Base-by-base conservation (phyloP, 441 rosid genomes). In the Mallotus japonicus region DNA sequence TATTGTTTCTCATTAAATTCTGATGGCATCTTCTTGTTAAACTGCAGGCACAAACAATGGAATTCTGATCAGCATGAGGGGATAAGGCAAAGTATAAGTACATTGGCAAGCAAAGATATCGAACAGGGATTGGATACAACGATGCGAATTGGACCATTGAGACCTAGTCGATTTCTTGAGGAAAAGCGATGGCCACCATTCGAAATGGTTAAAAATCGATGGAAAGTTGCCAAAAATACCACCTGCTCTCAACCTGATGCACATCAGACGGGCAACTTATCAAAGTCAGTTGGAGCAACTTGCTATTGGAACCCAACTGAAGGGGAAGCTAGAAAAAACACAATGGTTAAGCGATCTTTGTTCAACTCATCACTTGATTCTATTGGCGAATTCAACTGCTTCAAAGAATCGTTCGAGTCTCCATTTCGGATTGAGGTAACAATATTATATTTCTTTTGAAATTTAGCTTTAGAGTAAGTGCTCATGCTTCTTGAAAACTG, bases 161-260 rank as follows among this genome's bases (percentile, higher is more conserved):
- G 81, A 71, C 83, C 87, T 3, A 76, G 76, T 70, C 47, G 74
- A 49, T 81, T 78, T 70, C 72, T 78, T 44, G 86, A 83, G 65
- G 83, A 80, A 49, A 81, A 73, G 64, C 73, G 79, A 55, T 86
- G 92, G 89, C 92, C 85, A 49, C 90, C 90, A 1, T 34, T 78
- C 0, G 81, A 85, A 74, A 65, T 76, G 64, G 47, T 79, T 37
- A 46, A 66, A 24, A 76, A 65, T 69, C 63, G 77, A 69, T 76
- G 75, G 82, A 81, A 72, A 66, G 10, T 67, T 59, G 67, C 63
- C 34, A 65, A 58, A 67, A 69, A 65, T 73, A 54, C 24, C 42
- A 34, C 37, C n/a, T 28, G 68, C 61, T 61, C 73, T n/a, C 66
- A 61, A 19, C 51, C 75, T 63, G 67, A 47, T 19, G 63, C 56